Conservation (phyloP, 2,329 filamentous ascomycete genomes). For the Elsinoe ampelina region DNA sequence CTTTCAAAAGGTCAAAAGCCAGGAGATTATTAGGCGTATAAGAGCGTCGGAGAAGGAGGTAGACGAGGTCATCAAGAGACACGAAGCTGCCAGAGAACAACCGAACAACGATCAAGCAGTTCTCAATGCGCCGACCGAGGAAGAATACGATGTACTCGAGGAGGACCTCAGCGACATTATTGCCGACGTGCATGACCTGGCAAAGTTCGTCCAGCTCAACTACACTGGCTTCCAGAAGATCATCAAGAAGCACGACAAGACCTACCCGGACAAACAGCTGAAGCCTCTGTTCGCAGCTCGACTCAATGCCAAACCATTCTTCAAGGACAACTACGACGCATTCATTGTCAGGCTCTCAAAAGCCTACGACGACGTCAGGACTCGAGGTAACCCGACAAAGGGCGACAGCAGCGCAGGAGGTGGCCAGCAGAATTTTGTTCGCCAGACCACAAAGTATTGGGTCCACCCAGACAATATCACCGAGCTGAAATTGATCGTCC, state of each 20-base stretch:
- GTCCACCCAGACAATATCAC: slow-evolving; percentile 98
- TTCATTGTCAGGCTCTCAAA: slow-evolving; percentile 91
- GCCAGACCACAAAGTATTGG: slow-evolving; percentile 99
- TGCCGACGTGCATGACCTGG: slow-evolving; percentile 93
- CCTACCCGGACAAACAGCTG: slow-evolving; percentile 64
- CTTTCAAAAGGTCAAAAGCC: slow-evolving; percentile 94
- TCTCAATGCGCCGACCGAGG: slow-evolving; percentile 56
- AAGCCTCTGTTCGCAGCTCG: slow-evolving; percentile 92
- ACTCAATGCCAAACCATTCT: slow-evolving; percentile 93
- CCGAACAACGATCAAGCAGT: slow-evolving; percentile 27
- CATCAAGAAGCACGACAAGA: slow-evolving; percentile 82
- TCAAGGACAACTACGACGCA: slow-evolving; percentile 96
- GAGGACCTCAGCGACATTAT: slow-evolving; percentile 96
- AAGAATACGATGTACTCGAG: slow-evolving; percentile 89
- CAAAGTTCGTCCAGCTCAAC: slow-evolving; percentile 96
- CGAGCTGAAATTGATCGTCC: slow-evolving; percentile 91
- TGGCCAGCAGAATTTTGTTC: slow-evolving; percentile 86
- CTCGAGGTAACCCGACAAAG: slow-evolving; percentile 81
- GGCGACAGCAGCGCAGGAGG: slow-evolving; percentile 89
- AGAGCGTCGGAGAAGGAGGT: slow-evolving; percentile 83
- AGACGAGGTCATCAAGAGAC: slow-evolving; percentile 68
- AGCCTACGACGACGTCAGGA: slow-evolving; percentile 89
- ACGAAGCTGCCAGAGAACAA: slow-evolving; percentile 35
- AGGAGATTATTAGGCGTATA: slow-evolving; percentile 89
- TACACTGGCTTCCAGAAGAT: slow-evolving; percentile 99